Conservation (phyloP, 306 rosid genomes). For the Dryas alaskensis region DNA sequence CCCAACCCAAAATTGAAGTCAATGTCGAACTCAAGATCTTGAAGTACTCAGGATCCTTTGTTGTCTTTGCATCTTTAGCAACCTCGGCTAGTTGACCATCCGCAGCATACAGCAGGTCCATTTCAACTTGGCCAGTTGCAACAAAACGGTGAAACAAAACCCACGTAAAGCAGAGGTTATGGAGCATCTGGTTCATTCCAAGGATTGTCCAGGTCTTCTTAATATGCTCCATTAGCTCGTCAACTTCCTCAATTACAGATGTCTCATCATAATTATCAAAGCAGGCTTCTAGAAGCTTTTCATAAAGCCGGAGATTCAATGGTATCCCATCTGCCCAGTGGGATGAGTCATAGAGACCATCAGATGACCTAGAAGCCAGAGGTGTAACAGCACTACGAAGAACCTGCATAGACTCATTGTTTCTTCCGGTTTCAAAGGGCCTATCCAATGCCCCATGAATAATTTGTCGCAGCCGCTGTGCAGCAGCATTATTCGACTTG, state of each 20-base stretch:
- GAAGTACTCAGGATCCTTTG: constrained; percentile 76
- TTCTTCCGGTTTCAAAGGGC: constrained; percentile 84
- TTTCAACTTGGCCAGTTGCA: constrained; percentile 80
- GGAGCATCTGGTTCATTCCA: constrained; percentile 77
- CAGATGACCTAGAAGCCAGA: constrained; percentile 81
- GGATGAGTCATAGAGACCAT: constrained; percentile 70
- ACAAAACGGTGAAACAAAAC: constrained; percentile 92
- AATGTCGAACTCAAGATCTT: constrained; percentile 82
- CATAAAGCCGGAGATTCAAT: constrained; percentile 80
- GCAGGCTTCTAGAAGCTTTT: constrained; percentile 80
- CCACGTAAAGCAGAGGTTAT: constrained; percentile 95
- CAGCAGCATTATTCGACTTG: constrained; percentile 66
- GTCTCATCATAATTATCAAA: constrained; percentile 77
- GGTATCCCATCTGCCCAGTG: constrained; percentile 99
- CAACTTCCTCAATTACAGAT: constrained; percentile 78
- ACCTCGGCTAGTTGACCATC: constrained; percentile 83
- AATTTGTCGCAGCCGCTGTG: constrained; percentile 73
- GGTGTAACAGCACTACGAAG: constrained; percentile 86
- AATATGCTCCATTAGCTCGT: constrained; percentile 92
- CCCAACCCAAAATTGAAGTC: constrained; percentile 93
- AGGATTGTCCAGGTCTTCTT: constrained; percentile 99
- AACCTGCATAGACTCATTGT: constrained; percentile 88
- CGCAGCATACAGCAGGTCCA: constrained; percentile 70
- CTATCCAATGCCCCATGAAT: constrained; percentile 72
- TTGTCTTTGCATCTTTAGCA: constrained; percentile 87